Evolutionary conservation across 495 filamentous ascomycete species (phyloP), one percentile per base, ranked within the genome.

Genomic region (Xylaria telfairii): DNA sequence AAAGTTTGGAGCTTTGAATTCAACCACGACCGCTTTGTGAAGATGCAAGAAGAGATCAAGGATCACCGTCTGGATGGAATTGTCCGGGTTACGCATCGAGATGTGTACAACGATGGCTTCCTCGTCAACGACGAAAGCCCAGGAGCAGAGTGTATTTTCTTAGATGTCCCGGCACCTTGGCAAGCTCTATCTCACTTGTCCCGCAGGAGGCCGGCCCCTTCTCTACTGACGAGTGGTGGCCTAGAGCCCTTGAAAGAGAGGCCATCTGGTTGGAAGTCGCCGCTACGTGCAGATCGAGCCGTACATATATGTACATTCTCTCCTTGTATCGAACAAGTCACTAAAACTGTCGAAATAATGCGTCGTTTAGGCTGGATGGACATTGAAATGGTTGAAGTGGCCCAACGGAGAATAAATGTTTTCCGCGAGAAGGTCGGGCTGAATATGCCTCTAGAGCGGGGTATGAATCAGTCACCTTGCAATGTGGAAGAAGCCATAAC

Each of bases 241-340:
- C 54, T 74, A 24, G 71, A 73, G 15, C 51, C 37, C 8, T 39
- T 76, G 44, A 65, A 73, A 19, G 62, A 59, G 44, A 28, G 59
- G 13, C 68, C 44, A 12, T 53, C 70, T 0, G 68, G 74, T 49
- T 89, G 87, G 82, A 78, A 81, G 28, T 93, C 92, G 0, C 90
- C 93, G 0, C 86, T 99, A 4, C 89, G 94, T 71, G 89, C 92
- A 0, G 83, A 83, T 6, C 81, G 86, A 34, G 81, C 92, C 2
- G 87, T 89, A 24, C 86, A 93, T 70, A 83, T 99, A 70, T 99
- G 96, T 81, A 95, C 95, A 3, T 99, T 99, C 83, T 94, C 91
- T 9, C 96, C 96, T 0, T 99, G 96, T 79, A 94, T 99, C 74
- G 96, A 99, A 81, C 96, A 99, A 80, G 95, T 95, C 10, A 91